These are phyloP conservation scores for Blastocystis hominis DNA, from an alignment of 352 stramenopile species.

Conservation along the genomic window DNA sequence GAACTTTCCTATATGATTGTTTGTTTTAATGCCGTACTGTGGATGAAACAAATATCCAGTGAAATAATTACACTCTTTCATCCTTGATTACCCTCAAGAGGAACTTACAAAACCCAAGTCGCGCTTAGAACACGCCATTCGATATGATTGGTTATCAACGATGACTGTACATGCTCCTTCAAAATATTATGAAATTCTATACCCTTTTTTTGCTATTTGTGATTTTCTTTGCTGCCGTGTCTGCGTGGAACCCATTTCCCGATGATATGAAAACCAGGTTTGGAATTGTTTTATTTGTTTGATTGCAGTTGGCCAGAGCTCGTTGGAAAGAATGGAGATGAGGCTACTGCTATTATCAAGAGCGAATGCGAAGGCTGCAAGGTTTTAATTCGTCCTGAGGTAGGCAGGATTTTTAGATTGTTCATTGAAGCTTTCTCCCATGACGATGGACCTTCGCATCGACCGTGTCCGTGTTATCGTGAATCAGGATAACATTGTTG, in stretches of 20 bases:
- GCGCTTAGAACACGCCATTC: too few relatives aligned
- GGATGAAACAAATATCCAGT: too few relatives aligned
- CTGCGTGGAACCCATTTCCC: background rate
- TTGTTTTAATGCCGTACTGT: too few relatives aligned
- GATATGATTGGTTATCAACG: too few relatives aligned
- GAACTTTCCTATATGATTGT: too few relatives aligned
- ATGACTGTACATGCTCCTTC: too few relatives aligned
- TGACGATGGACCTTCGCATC: slow-evolving; percentile 44
- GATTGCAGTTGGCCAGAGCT: slow-evolving; percentile 12
- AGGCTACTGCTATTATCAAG: background rate
- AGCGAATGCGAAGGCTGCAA: background rate
- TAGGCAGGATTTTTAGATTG: background rate
- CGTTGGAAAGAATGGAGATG: slow-evolving; percentile 12
- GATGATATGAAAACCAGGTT: background rate
- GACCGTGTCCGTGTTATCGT: slow-evolving; percentile 44
- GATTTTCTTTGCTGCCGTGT: background rate
- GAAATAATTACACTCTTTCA: too few relatives aligned
- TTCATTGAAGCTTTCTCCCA: background rate
- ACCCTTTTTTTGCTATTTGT: slow-evolving; percentile 1
- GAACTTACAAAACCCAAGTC: too few relatives aligned
- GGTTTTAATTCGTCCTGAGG: background rate
- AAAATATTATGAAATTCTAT: background rate
- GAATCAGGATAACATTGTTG: slow-evolving; percentile 5
- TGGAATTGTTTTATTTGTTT: background rate
- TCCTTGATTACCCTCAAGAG: too few relatives aligned